Evolutionary conservation across 805 yeast species (phyloP), one percentile per base, ranked within the genome.

Genomic region (Candida tibetensis): DNA sequence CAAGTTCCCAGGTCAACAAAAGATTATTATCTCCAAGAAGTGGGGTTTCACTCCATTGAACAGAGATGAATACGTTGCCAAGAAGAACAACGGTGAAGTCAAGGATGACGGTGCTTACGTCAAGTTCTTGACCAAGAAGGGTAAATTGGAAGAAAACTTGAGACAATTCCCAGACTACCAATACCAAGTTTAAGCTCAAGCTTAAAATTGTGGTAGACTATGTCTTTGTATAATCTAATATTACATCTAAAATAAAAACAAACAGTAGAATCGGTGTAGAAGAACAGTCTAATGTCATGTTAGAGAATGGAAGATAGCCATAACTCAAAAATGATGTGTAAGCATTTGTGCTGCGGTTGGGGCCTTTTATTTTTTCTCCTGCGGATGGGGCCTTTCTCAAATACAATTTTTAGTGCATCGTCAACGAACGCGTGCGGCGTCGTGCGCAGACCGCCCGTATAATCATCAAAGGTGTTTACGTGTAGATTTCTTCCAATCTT

Each of bases 1-100:
- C 87, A 93, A 93, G 91, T 93, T 93, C 98, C 99, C 99, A 75
- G 99, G 99, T 81, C 99, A 93, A 81, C 99, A 93, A 79, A 91
- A 83, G 82, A 93, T 93, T 71, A 93, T 93, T 67, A 77, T 93
- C 75, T 93, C 99, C 60, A 93, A 93, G 95, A 93, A 93, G 79
- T 93, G 99, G 99, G 99, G 99, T 79, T 93, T 93, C 97, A 93
- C 99, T 75, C 86, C 85, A 74, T 85, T 93, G 69, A 81, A 91
- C 95, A 87, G 99, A 79, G 95, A 78, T 46, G 97, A 93, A 66
- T 93, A 91, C 85, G 78, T 88, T 66, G 81, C 77, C 65, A 87
- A 83, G 78, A 89, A 93, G 80, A 85, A 85, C 73, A 85, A 88
- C 69, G 96, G 96, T 79, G 96, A 91, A 80, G 95, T 93, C 69